Evolutionary conservation across 371 early-diverging fungal species (phyloP).

Genomic region (Apophysomyces elegans): DNA sequence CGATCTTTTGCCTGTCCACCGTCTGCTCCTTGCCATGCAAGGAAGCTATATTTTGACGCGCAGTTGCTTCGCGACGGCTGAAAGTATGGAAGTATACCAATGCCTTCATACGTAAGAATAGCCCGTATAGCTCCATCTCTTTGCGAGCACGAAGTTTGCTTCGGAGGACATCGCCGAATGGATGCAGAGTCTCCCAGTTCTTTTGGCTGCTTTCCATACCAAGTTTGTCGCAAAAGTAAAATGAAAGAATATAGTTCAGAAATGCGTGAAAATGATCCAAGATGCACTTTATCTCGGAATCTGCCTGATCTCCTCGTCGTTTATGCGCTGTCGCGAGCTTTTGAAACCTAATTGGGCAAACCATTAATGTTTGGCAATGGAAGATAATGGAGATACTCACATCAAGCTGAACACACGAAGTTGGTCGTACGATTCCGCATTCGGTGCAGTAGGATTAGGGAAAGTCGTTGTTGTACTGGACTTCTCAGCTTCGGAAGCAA

Average conservation of each 20-base stretch:
- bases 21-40: not conserved
- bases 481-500: not conserved
- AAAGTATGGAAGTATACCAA: slow-evolving; percentile 37
- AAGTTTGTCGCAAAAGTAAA: slow-evolving; percentile 30
- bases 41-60: slow-evolving; percentile 10
- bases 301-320: slow-evolving; percentile 34
- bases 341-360: slow-evolving; percentile 29
- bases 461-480: not conserved
- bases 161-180: slow-evolving; percentile 30
- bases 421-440: slow-evolving; percentile 40
- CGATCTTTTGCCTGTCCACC: slow-evolving; percentile 7
- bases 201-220: slow-evolving; percentile 12
- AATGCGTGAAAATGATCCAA: slow-evolving; percentile 43
- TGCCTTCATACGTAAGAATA: slow-evolving; percentile 27
- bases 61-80: slow-evolving; percentile 20
- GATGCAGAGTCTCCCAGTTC: slow-evolving; percentile 41
- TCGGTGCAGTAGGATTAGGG: slow-evolving; percentile 31
- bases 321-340: slow-evolving; percentile 42
- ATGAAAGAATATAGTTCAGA: slow-evolving; percentile 41
- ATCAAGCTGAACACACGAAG: slow-evolving; percentile 31
- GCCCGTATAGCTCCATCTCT: slow-evolving; percentile 29
- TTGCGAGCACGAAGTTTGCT: slow-evolving; percentile 19
- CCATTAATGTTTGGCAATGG: not conserved
- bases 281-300: slow-evolving; percentile 15
- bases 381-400: slow-evolving; percentile 18